Conservation (phyloP, 306 rosid species). For the Cucumis melo region DNA sequence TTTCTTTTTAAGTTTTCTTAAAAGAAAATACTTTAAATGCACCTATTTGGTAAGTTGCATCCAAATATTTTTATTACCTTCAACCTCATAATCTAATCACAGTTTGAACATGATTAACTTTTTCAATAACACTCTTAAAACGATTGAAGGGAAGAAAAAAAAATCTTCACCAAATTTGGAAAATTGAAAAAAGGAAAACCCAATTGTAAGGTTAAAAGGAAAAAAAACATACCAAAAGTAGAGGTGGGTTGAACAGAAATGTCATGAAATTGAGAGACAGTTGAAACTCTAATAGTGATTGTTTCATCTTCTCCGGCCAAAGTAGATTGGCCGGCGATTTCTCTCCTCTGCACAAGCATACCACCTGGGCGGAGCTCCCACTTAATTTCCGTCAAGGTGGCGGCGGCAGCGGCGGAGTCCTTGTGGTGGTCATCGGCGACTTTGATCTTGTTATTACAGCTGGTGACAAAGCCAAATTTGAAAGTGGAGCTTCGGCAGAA, state of each 20-base stretch:
- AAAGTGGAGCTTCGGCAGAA: constrained; percentile 47
- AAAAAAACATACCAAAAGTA: constrained; percentile 46
- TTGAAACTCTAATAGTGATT: constrained; percentile 71
- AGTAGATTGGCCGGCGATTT: constrained; percentile 14
- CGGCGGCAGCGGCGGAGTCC: background rate
- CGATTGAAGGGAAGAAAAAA: too few relatives aligned
- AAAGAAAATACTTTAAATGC: too few relatives aligned
- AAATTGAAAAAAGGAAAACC: background rate
- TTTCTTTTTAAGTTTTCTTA: too few relatives aligned
- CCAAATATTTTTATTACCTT: too few relatives aligned
- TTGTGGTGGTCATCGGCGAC: constrained; percentile 1
- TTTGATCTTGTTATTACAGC: constrained; percentile 6
- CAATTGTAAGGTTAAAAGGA: background rate
- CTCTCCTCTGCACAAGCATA: constrained; percentile 93
- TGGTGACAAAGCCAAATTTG: constrained; percentile 27
- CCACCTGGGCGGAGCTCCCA: constrained; percentile 98
- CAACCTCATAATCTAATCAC: too few relatives aligned
- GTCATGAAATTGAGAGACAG: constrained; percentile 64
- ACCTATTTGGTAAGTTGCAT: too few relatives aligned
- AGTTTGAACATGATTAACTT: too few relatives aligned
- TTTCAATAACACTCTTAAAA: too few relatives aligned
- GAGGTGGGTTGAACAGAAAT: constrained; percentile 67
- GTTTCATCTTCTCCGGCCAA: constrained; percentile 23
- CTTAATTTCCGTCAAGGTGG: constrained; percentile 35
- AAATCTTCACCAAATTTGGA: background rate